These are phyloP conservation scores for Rutidosis leptorrhynchoides DNA, from an alignment of 129 eudicot genomes.

Conservation along the genomic window DNA sequence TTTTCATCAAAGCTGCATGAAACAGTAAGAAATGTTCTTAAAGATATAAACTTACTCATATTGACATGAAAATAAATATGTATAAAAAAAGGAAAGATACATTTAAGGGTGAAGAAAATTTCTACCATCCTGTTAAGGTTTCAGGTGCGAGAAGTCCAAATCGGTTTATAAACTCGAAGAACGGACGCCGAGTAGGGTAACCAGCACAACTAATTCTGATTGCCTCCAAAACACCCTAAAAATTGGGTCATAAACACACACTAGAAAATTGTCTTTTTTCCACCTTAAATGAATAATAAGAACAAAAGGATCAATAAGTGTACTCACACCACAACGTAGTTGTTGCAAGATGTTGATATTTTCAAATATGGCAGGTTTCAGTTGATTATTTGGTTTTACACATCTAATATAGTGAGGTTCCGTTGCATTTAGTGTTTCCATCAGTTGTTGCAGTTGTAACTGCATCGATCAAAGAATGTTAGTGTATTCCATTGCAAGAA, in stretches of 20 bases:
- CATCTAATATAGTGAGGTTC: slow-evolving; percentile 96
- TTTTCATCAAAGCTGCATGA: slow-evolving; percentile 82
- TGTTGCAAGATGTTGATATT: slow-evolving; percentile 88
- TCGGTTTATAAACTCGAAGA: slow-evolving; percentile 92
- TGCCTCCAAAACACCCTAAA: slow-evolving; percentile 98
- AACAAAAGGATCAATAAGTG: background rate
- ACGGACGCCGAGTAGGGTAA: slow-evolving; percentile 95
- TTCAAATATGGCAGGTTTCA: slow-evolving; percentile 91
- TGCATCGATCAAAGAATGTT: slow-evolving; percentile 38
- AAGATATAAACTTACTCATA: slow-evolving; percentile 2
- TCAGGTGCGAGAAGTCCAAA: slow-evolving; percentile 96
- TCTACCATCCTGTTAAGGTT: slow-evolving; percentile 66
- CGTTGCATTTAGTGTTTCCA: slow-evolving; percentile 91
- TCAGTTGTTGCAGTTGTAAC: slow-evolving; percentile 89
- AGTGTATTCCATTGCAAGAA: no score
- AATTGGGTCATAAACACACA: no score
- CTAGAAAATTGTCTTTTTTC: no score
- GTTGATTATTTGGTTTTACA: slow-evolving; percentile 94
- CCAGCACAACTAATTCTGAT: slow-evolving; percentile 99
- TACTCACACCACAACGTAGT: slow-evolving; percentile 98
- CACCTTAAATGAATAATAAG: slow-evolving; percentile 4
- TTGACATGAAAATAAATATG: background rate
- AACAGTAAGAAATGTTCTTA: slow-evolving; percentile 19
- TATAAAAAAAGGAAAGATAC: slow-evolving; percentile 8
- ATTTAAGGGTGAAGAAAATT: slow-evolving; percentile 29